Evolutionary conservation across 345 rosid genomes (phyloP), one percentile per base, ranked within the genome.

Genomic region (Tarenaya hassleriana): DNA sequence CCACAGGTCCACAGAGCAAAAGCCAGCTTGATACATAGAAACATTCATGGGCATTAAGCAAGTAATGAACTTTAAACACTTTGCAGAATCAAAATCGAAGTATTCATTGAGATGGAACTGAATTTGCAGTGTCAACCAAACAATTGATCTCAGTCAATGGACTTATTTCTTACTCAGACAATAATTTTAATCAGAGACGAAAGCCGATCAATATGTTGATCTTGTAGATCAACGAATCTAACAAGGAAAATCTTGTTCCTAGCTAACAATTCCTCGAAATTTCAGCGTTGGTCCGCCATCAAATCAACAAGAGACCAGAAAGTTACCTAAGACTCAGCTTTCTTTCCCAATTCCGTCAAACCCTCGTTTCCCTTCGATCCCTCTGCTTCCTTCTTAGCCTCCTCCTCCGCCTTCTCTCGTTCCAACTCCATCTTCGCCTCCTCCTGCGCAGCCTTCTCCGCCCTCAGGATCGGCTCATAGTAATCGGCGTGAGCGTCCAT

Each of bases 401-500:
- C 59, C 10, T 5, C 35, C 6, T 60, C 73, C 56, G 57, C 60
- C 61, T 69, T 66, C 55, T 74, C 74, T 10, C 63, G 55, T 53
- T 71, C 83, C 19, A 75, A 17, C 41, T 80, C 86, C 64, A 64
- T 73, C 50, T 41, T 41, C 3, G 61, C 84, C 67, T 66, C 64
- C 38, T 77, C 80, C 43, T 83, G 86, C 1, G 88, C 96, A 1
- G 63, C 83, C 73, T 71, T 80, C 78, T 84, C 97, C 0, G 86
- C 97, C 5, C 74, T 71, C 24, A 87, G 73, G 62, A 91, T 73
- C 0, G 96, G 96, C 50, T 77, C 83, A 33, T 91, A 91, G 50
- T 82, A 87, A 58, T 87, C 92, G 0, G 84, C 50, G 49, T 87
- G 82, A 12, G 70, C 84, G 62, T 77, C 80, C 89, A 91, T 84